Base-by-base conservation (phyloP, 2,329 filamentous ascomycete genomes). In the Pyrenochaeta sp. region DNA sequence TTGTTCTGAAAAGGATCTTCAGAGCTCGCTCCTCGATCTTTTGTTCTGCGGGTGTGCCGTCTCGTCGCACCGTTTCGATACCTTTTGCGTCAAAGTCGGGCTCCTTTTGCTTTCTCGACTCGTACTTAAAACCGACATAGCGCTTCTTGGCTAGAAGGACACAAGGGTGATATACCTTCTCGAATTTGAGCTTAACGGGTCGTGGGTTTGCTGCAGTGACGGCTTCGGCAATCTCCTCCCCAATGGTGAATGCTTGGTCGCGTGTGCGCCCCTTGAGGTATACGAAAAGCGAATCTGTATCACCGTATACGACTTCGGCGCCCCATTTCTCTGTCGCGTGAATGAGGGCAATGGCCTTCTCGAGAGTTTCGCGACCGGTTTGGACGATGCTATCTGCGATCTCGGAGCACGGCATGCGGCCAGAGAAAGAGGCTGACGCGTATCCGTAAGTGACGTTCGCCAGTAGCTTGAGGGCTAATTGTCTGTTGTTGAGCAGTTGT, bases 381-480 rank as follows among this genome's bases (percentile, higher is more conserved):
- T 99, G 94, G 0, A 99, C 95, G 69, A 99, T 99, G 77, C 92
- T 97, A 79, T 99, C 95, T 7, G 95, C 95, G 63, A 99, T 97
- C 77, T 99, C 95, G 1, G 93, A 92, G 76, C 95, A 99, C 0
- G 95, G 95, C 95, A 99, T 98, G 25, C 95, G 88, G 0, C 95
- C 95, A 0, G 94, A 98, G 77, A 97, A 99, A 0, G 92, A 96
- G 0, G 95, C 95, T 2, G 95, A 98, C 0, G 95, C 95, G 78
- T 99, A 99, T 10, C 95, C 95, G 72, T 99, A 99, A 0, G 95
- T 99, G 66, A 99, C 95, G 69, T 99, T 99, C n/a, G 95, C 95
- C 39, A 99, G 91, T 6, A 99, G 84, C 74, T 99, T 99, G 27
- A 99, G 84, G 0, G 95, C 95, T 3, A 99, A 83, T 69, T 99